Evolutionary conservation across 2,329 filamentous ascomycete genomes (phyloP).

Genomic region (Aspergillus ustus): DNA sequence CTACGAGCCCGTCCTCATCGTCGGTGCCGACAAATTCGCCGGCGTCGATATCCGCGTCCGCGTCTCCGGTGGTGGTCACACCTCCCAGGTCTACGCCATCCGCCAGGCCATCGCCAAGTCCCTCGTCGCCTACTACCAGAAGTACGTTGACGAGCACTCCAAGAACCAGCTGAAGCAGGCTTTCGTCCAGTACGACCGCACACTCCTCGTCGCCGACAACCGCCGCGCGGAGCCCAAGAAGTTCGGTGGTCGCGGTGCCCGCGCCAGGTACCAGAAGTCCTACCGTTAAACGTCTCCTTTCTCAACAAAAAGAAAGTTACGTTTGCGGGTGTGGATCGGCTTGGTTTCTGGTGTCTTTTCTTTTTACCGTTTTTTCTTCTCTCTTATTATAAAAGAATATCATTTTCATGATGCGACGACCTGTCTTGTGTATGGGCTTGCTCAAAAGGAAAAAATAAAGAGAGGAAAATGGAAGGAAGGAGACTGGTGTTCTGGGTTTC

Average conservation of each 20-base stretch:
- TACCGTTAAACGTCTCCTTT: slow-evolving; percentile 75
- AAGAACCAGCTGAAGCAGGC: slow-evolving; percentile 99
- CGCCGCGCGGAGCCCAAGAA: slow-evolving; percentile 99
- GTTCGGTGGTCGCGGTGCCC: slow-evolving; percentile 80
- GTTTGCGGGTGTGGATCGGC: neutral
- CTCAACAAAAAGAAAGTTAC: neutral
- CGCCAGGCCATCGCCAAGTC: slow-evolving; percentile 98
- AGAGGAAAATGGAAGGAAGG: slow-evolving; percentile 19
- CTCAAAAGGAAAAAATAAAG: slow-evolving; percentile 15
- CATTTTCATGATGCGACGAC: neutral
- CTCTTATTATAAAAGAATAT: slow-evolving; percentile 12
- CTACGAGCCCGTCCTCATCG: slow-evolving; percentile 97
- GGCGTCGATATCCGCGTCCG: slow-evolving; percentile 97
- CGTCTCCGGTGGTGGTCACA: slow-evolving; percentile 96
- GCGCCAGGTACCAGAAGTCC: slow-evolving; percentile 97
- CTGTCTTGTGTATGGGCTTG: neutral
- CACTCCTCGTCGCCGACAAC: slow-evolving; percentile 98
- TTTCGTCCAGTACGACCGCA: slow-evolving; percentile 93
- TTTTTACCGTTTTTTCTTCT: slow-evolving; percentile 11
- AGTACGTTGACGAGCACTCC: slow-evolving; percentile 99
- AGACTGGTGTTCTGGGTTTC: slow-evolving; percentile 22
- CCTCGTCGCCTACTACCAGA: slow-evolving; percentile 98
- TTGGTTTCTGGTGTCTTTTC: slow-evolving; percentile 24
- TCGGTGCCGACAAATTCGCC: slow-evolving; percentile 96
- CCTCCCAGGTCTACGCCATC: slow-evolving; percentile 96